phyloP scores from a whole-genome alignment of 2,329 filamentous ascomycete genomes.

The Trichoderma harzianum region DNA sequence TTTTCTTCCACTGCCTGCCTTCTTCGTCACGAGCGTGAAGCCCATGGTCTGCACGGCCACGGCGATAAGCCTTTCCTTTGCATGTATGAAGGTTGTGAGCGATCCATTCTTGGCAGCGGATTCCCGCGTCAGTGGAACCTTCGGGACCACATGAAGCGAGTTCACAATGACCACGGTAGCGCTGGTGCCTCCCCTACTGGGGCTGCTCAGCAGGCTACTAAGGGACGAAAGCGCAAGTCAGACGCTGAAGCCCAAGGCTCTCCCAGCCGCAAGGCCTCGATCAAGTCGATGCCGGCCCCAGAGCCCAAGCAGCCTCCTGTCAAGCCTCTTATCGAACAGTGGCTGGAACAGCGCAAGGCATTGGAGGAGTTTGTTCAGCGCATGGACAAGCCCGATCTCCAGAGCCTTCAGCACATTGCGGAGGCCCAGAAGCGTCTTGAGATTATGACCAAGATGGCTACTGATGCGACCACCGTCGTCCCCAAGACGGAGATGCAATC shows the following conservation, averaged over 20 bases:
- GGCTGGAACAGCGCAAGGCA: conserved; percentile 60
- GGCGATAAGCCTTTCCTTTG: conserved; percentile 90
- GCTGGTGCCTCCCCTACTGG: conserved; percentile 40
- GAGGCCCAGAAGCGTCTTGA: conserved; percentile 49
- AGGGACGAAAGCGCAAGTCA: conserved; percentile 58
- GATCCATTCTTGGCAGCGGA: conserved; percentile 75
- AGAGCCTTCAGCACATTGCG: conserved; percentile 52
- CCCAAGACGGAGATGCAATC: conserved; percentile 25
- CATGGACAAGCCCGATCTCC: conserved; percentile 47
- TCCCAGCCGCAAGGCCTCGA: conserved; percentile 48
- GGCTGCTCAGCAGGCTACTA: conserved; percentile 34
- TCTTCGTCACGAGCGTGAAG: conserved; percentile 91
- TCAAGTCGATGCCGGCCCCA: conserved; percentile 38
- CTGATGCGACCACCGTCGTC: conserved; percentile 25
- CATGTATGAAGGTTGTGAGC: conserved; percentile 82
- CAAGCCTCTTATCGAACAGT: conserved; percentile 49
- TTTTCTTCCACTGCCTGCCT: conserved; percentile 96
- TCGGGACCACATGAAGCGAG: conserved; percentile 93
- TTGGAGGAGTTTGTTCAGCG: conserved; percentile 57
- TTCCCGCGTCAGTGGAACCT: conserved; percentile 96
- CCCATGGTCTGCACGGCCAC: conserved; percentile 92
- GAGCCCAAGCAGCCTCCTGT: conserved; percentile 33
- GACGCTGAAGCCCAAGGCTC: conserved; percentile 42
- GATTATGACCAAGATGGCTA: conserved; percentile 50
- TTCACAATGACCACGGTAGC: conserved; percentile 65